These are phyloP conservation scores for Sporisorium iseilematis-ciliati DNA, from an alignment of 1,284 basidiomycete genomes.

Conservation along the genomic window DNA sequence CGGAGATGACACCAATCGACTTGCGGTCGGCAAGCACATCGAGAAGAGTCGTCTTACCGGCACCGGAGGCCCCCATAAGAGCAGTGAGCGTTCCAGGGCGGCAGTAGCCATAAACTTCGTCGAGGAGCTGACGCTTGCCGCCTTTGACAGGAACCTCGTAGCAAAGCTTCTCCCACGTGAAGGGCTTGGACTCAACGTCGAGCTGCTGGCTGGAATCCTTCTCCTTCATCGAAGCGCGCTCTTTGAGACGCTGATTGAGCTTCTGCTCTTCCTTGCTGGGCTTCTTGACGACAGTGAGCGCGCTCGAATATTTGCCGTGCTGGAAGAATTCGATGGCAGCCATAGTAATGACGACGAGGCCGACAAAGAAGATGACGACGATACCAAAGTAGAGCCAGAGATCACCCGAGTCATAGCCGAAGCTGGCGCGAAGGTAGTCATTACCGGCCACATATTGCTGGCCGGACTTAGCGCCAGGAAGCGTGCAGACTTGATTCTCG, in stretches of 20 bases:
- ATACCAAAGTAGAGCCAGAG: constrained; percentile 59
- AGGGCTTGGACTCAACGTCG: constrained; percentile 43
- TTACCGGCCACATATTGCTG: constrained; percentile 39
- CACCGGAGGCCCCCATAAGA: constrained; percentile 80
- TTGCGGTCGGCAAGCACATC: constrained; percentile 85
- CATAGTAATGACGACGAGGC: constrained; percentile 63
- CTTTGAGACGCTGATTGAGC: constrained; percentile 54
- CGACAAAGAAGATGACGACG: constrained; percentile 53
- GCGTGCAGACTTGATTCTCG: constrained; percentile 53
- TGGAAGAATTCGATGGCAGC: constrained; percentile 50
- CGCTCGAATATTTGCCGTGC: constrained; percentile 34
- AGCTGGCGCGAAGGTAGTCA: constrained; percentile 49
- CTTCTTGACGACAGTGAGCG: constrained; percentile 52
- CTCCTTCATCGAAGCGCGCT: constrained; percentile 41
- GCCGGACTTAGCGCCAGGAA: constrained; percentile 37
- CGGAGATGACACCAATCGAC: constrained; percentile 80
- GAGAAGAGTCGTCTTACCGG: constrained; percentile 75
- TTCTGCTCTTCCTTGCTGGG: constrained; percentile 55
- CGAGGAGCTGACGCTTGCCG: constrained; percentile 76
- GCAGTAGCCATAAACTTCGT: constrained; percentile 85
- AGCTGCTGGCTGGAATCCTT: constrained; percentile 45
- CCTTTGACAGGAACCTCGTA: constrained; percentile 73
- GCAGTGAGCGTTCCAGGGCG: constrained; percentile 81
- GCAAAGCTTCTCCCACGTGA: constrained; percentile 72
- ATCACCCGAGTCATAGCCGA: constrained; percentile 39